A percentile compares a stretch with the other conserved stretches of the same genome.
Evolutionary conservation across 805 yeast genomes (phyloP).

Genomic region (Candida awuae): DNA sequence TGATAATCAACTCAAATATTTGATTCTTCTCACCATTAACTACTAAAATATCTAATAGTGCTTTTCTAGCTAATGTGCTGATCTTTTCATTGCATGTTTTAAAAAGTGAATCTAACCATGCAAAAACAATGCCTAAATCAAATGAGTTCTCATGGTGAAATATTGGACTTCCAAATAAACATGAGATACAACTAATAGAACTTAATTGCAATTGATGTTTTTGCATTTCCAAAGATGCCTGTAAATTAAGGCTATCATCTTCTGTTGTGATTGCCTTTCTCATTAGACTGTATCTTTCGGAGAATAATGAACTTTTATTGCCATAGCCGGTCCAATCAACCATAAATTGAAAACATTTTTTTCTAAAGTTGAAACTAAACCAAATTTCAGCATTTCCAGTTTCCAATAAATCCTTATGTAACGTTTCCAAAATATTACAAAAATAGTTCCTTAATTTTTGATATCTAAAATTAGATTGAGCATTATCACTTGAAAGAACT

Average conservation of each 20-base stretch:
- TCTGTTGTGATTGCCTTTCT: constrained; percentile 31
- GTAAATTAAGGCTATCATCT: constrained; percentile 42
- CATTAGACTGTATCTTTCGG: constrained; percentile 58
- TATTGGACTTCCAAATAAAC: constrained; percentile 68
- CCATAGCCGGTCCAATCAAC: constrained; percentile 97
- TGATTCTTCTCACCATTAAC: constrained; percentile 50
- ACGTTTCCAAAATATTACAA: constrained; percentile 70
- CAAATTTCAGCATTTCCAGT: constrained; percentile 41
- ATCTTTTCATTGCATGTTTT: constrained; percentile 49
- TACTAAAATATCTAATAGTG: constrained; percentile 58
- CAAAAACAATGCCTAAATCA: constrained; percentile 57
- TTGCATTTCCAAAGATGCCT: constrained; percentile 76
- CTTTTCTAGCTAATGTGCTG: constrained; percentile 57
- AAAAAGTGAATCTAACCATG: constrained; percentile 77
- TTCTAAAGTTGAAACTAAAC: constrained; percentile 82
- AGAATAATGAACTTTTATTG: constrained; percentile 47
- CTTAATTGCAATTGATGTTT: constrained; percentile 60
- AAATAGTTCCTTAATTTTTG: constrained; percentile 78
- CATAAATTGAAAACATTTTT: constrained; percentile 70
- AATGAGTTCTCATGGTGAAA: constrained; percentile 48
- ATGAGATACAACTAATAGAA: constrained; percentile 78
- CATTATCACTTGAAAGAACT: constrained; percentile 42
- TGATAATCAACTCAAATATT: constrained; percentile 49
- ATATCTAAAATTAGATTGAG: constrained; percentile 60
- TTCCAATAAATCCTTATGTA: constrained; percentile 49